These are phyloP conservation scores for Glutinoglossum americanum DNA, from an alignment of 495 filamentous ascomycete genomes.

Conservation along the genomic window DNA sequence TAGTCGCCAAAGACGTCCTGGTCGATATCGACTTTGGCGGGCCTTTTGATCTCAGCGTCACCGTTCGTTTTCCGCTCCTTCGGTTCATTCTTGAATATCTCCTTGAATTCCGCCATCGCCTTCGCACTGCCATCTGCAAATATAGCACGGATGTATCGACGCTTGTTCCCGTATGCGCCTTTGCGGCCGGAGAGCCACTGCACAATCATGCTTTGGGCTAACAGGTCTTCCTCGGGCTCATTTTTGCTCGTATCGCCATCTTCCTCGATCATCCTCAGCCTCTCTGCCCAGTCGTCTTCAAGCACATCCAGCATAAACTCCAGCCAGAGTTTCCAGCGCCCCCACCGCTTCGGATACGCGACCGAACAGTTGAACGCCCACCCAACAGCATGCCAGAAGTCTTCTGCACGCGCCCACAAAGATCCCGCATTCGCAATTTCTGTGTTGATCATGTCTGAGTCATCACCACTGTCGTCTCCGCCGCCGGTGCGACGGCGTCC, in stretches of 20 bases:
- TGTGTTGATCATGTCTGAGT: constrained; percentile 24
- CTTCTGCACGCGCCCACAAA: constrained; percentile 48
- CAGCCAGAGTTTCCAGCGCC: constrained; percentile 64
- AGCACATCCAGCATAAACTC: constrained; percentile 58
- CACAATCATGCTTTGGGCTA: constrained; percentile 27
- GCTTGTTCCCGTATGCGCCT: constrained; percentile 19
- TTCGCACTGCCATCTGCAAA: constrained; percentile 35
- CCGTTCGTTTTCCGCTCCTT: constrained; percentile 19
- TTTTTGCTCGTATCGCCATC: constrained; percentile 10
- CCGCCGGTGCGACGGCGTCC: constrained; percentile 9
- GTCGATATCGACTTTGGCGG: constrained; percentile 33
- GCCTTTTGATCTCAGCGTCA: constrained; percentile 20
- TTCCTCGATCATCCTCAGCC: constrained; percentile 20
- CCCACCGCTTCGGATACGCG: constrained; percentile 47
- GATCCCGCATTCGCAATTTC: constrained; percentile 40
- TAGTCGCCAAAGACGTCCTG: constrained; percentile 37
- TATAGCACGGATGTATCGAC: constrained; percentile 38
- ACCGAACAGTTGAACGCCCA: constrained; percentile 90
- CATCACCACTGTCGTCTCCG: constrained; percentile 10
- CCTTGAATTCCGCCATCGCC: constrained; percentile 29
- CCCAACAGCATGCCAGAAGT: constrained; percentile 78
- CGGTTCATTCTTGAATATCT: constrained; percentile 40
- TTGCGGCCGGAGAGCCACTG: constrained; percentile 23
- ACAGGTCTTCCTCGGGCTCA: constrained; percentile 21
- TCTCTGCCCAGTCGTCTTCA: constrained; percentile 49